Conservation (phyloP, 768 basidiomycete genomes). For the Xanthoconium purpureum region DNA sequence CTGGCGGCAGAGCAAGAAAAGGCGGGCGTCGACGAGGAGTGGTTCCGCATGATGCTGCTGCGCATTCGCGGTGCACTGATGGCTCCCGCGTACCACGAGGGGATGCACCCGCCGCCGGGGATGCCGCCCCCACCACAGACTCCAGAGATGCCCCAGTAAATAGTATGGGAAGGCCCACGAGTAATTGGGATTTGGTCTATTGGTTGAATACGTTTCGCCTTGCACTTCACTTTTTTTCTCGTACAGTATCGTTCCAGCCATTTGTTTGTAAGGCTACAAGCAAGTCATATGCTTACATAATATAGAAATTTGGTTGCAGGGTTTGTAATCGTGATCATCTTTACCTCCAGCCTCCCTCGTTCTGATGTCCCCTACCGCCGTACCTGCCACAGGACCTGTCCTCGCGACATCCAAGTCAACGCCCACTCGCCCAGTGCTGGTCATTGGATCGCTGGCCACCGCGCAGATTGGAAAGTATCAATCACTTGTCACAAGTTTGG, state of each 20-base stretch:
- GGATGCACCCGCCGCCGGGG: constrained; percentile 36
- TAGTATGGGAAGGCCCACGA: background rate
- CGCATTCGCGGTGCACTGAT: constrained; percentile 73
- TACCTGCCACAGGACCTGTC: constrained; percentile 31
- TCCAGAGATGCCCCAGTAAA: constrained; percentile 31
- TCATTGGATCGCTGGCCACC: constrained; percentile 73
- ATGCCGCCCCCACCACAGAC: constrained; percentile 37
- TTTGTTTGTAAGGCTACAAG: constrained; percentile 2
- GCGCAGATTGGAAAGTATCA: constrained; percentile 82
- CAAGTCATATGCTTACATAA: constrained; percentile 20
- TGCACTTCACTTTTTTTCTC: background rate
- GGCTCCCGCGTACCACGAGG: constrained; percentile 41
- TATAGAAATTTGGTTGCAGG: background rate
- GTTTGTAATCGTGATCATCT: background rate
- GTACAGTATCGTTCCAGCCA: background rate
- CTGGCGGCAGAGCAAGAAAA: constrained; percentile 82
- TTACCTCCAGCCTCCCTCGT: background rate
- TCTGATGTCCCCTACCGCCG: constrained; percentile 62
- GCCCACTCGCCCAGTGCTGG: constrained; percentile 53
- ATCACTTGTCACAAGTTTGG: constrained; percentile 57
- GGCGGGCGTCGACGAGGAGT: constrained; percentile 74
- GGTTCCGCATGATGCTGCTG: constrained; percentile 83
- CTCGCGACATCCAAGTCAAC: constrained; percentile 15
- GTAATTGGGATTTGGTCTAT: background rate
- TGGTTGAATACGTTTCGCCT: constrained; percentile 2